Percentiles rank a stretch among this genome's conserved stretches.
These are phyloP conservation scores for Epipyxis sp. DNA, from an alignment of 108 stramenopile species.

Conservation along the genomic window DNA sequence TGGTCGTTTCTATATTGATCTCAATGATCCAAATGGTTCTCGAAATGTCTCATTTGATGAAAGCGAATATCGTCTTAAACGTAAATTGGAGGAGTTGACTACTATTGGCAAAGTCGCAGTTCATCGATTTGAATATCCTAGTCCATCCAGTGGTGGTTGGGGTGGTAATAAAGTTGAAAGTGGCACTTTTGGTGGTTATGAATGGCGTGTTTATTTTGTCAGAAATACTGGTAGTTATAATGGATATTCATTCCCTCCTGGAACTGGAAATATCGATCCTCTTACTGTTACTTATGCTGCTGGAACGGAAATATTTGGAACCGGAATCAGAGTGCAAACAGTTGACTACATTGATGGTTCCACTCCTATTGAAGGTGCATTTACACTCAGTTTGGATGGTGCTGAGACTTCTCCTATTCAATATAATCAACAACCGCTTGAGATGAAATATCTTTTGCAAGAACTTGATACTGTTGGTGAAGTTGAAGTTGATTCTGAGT, in stretches of 20 bases:
- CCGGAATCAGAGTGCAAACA: constrained; percentile 46
- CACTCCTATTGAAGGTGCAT: constrained; percentile 52
- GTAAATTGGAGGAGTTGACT: constrained; percentile 69
- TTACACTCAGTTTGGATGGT: constrained; percentile 52
- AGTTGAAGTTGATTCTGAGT: constrained; percentile 51
- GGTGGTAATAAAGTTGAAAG: constrained; percentile 57
- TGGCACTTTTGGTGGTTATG: constrained; percentile 65
- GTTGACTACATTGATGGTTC: constrained; percentile 36
- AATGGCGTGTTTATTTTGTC: constrained; percentile 69
- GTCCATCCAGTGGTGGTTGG: constrained; percentile 65
- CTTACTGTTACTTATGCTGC: constrained; percentile 48
- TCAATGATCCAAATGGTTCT: constrained; percentile 42
- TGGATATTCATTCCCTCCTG: constrained; percentile 71
- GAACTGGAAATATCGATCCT: constrained; percentile 65
- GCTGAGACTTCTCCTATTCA: constrained; percentile 49
- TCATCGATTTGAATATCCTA: constrained; percentile 62
- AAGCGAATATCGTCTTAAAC: constrained; percentile 48
- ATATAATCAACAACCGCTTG: constrained; percentile 52
- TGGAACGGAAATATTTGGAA: constrained; percentile 50
- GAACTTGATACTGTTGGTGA: constrained; percentile 58
- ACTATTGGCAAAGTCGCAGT: constrained; percentile 65
- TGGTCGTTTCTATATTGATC: constrained; percentile 66
- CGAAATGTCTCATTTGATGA: constrained; percentile 64
- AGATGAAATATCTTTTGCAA: constrained; percentile 59
- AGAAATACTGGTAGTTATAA: constrained; percentile 62